Percentiles rank a stretch among this genome's conserved stretches.
phyloP scores from a whole-genome alignment of 2,329 filamentous ascomycete genomes.

The Coniella lustricola region DNA sequence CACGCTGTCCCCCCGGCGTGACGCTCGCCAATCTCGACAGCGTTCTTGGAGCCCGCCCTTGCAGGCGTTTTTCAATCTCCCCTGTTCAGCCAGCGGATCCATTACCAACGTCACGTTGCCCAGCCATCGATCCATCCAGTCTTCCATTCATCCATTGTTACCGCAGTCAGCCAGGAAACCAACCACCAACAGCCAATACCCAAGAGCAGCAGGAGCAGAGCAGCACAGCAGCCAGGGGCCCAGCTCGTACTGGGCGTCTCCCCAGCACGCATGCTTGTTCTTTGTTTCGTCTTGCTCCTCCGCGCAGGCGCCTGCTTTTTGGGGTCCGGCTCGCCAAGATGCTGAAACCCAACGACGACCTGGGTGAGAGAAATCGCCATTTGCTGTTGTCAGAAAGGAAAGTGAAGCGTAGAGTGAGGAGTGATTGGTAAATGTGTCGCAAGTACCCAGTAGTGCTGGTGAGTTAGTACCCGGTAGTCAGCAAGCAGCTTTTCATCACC shows the following conservation, averaged over 20 bases:
- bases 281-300: slow-evolving; percentile 1
- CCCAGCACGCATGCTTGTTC: neutral
- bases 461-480: no score
- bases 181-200: no score
- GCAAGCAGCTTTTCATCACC: no score
- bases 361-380: neutral
- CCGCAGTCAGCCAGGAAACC: no score
- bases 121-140: no score
- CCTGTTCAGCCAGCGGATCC: slow-evolving; percentile 1
- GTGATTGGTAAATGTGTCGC: no score
- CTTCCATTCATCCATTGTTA: no score
- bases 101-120: neutral
- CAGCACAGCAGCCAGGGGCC: neutral
- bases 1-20: neutral
- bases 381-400: no score
- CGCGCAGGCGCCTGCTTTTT: neutral
- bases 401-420: no score
- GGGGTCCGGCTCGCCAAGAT: slow-evolving; percentile 6
- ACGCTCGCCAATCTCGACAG: slow-evolving; percentile 14
- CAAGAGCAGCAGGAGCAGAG: neutral
- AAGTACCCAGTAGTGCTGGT: no score
- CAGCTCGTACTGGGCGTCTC: neutral
- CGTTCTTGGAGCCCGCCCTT: neutral
- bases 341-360: slow-evolving; percentile 5
- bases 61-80: slow-evolving; percentile 1